A percentile compares a stretch with the other conserved stretches of the same genome.
These are phyloP conservation scores for Leccinum longicurvipes DNA, from an alignment of 768 basidiomycete species.

Conservation along the genomic window DNA sequence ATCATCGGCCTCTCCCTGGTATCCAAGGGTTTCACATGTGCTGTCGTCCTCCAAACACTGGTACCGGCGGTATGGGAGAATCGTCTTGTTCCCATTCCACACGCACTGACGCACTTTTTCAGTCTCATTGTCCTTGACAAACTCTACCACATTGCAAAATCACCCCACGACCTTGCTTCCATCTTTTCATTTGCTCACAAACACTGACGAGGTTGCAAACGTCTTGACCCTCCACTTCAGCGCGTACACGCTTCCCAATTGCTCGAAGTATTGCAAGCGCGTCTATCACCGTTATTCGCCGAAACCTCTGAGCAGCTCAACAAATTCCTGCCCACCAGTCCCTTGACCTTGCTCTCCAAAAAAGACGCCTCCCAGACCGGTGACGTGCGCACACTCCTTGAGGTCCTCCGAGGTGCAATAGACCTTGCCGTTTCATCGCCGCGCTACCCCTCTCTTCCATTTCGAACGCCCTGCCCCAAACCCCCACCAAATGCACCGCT, in stretches of 20 bases:
- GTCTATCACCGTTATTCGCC: conserved; percentile 51
- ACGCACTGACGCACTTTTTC: conserved; percentile 20
- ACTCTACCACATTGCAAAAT: conserved; percentile 75
- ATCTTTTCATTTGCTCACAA: conserved; percentile 68
- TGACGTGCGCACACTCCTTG: conserved; percentile 77
- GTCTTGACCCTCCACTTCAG: conserved; percentile 75
- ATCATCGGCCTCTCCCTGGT: too few species aligned
- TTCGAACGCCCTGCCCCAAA: conserved; percentile 29
- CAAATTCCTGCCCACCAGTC: conserved; percentile 60
- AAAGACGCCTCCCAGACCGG: conserved; percentile 81
- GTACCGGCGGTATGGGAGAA: too few species aligned
- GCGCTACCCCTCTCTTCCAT: conserved; percentile 50
- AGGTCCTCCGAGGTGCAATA: conserved; percentile 77
- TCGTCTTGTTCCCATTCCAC: neutral
- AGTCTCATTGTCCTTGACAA: conserved; percentile 84
- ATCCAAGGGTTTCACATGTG: too few species aligned
- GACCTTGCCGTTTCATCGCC: conserved; percentile 56
- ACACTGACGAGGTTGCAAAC: conserved; percentile 36
- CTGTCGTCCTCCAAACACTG: too few species aligned
- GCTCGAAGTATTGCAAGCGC: conserved; percentile 60
- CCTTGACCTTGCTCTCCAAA: conserved; percentile 70
- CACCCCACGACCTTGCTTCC: conserved; percentile 51
- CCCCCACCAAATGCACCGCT: conserved; percentile 52
- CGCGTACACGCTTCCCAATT: conserved; percentile 75
- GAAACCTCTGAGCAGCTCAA: conserved; percentile 33